Percentiles rank a stretch among this genome's conserved stretches.
Conservation (phyloP, 2,329 filamentous ascomycete genomes). For the Beauveria sp. region DNA sequence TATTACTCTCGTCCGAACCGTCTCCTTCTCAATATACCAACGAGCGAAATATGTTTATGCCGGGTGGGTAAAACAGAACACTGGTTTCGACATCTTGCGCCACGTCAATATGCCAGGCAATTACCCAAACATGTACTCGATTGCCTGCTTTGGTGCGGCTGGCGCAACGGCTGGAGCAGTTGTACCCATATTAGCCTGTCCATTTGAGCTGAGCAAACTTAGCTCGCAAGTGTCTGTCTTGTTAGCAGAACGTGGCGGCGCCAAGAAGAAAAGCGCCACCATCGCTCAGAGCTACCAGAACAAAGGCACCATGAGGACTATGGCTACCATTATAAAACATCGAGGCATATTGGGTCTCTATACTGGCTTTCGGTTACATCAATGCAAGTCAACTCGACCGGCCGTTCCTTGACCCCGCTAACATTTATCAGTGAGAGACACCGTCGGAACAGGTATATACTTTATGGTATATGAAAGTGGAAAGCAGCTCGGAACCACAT, state of each 20-base stretch:
- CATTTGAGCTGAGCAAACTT: constrained; percentile 84
- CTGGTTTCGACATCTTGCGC: constrained; percentile 61
- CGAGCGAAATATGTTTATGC: constrained; percentile 67
- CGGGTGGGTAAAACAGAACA: constrained; percentile 59
- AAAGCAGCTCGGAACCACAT: constrained; percentile 73
- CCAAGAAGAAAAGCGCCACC: constrained; percentile 41
- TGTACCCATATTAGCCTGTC: constrained; percentile 75
- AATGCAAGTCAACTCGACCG: constrained; percentile 47
- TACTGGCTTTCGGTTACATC: constrained; percentile 70
- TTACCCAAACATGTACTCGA: constrained; percentile 64
- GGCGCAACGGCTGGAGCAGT: constrained; percentile 72
- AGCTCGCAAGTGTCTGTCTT: constrained; percentile 79
- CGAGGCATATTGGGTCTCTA: constrained; percentile 68
- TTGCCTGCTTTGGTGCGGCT: constrained; percentile 69
- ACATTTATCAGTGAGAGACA: constrained; percentile 60
- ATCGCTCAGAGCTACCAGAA: constrained; percentile 66
- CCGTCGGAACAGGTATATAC: constrained; percentile 75
- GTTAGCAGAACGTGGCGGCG: constrained; percentile 44
- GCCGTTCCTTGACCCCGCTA: constrained; percentile 6
- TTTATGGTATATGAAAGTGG: constrained; percentile 85
- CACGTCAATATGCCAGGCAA: constrained; percentile 64
- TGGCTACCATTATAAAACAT: constrained; percentile 68
- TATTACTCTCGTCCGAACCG: constrained; percentile 70
- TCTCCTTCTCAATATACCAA: constrained; percentile 76
- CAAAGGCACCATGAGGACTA: constrained; percentile 68